Evolutionary conservation across 352 stramenopile genomes (phyloP), one percentile per base, ranked within the genome.

Genomic region (Pythium sukuiense): DNA sequence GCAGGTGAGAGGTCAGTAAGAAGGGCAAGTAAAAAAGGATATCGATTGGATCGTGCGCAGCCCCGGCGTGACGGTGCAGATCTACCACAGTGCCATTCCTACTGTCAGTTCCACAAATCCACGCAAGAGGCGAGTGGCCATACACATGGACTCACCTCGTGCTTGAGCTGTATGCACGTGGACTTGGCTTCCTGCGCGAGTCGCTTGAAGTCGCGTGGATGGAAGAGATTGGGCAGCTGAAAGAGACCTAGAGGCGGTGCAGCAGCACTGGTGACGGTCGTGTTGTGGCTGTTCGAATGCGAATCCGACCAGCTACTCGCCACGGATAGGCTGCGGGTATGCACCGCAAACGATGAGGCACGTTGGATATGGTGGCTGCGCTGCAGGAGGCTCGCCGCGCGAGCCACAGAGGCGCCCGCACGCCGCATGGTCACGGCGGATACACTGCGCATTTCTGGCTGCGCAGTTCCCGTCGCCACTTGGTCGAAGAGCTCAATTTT

Each of bases 41-140:
- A 81, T 77, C 43, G 73, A 83, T 70, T 76, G 82, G 30, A 95
- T 72, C 41, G 87, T 95, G 63, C 73, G 67, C 0, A 95, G 67
- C 37, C 87, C 81, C 9, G 83, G 83, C n/a, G 76, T 62, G 6
- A 70, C 73, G 41, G 74, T 75, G 60, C 74, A 70, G 55, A 92
- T 77, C 82, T 92, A 45, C 48, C 61, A 11, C 24, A 48, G 14
- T 26, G 12, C 32, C 32, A 35, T 35, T 35, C 5, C 32, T 24
- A 24, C 20, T 24, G 20, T 24, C 20, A 24, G 20, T 24, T 24
- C 20, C 20, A 24, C 20, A 24, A 24, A 24, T 24, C 20, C 20
- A 24, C 20, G 20, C 20, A 24, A 24, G 20, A 24, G 20, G 20
- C 20, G 20, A 24, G 20, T 24, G 20, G 20, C 7, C 9, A 29